Percentiles rank a stretch among this genome's conserved stretches.
Evolutionary conservation across 1,284 basidiomycete genomes (phyloP).

Genomic region (Malassezia japonica): DNA sequence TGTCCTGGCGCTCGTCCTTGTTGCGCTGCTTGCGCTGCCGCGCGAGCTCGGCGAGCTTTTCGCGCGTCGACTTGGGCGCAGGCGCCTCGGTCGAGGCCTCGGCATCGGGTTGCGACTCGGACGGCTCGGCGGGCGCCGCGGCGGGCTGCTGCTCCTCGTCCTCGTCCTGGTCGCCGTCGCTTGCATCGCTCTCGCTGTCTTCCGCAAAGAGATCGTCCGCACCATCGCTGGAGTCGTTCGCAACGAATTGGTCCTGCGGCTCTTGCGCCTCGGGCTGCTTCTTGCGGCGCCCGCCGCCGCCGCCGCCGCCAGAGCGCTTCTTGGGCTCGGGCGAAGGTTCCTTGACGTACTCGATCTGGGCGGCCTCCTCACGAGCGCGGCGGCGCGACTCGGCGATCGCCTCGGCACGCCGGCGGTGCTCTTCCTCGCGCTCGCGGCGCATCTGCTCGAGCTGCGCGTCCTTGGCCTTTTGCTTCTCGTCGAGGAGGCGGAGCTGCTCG

Average conservation of each 20-base stretch:
- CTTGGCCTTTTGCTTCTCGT: conserved; percentile 28
- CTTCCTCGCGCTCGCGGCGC: conserved; percentile 30
- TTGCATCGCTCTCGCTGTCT: conserved; percentile 12
- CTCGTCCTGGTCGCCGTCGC: conserved; percentile 21
- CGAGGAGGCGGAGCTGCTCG: conserved; percentile 26
- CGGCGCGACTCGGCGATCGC: conserved; percentile 33
- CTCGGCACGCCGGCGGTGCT: conserved; percentile 31
- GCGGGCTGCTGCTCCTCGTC: conserved; percentile 18
- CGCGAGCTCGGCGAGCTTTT: conserved; percentile 12
- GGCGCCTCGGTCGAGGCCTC: conserved; percentile 6
- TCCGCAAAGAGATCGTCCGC: conserved; percentile 23
- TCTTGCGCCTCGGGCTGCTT: conserved; percentile 11
- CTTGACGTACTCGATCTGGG: conserved; percentile 35
- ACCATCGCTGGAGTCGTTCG: conserved; percentile 10
- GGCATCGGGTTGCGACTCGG: conserved; percentile 12
- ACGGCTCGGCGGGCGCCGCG: conserved; percentile 4
- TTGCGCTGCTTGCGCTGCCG: conserved; percentile 16
- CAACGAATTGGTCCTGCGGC: conserved; percentile 17
- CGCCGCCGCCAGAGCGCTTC: conserved; percentile 16
- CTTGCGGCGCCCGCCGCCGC: conserved; percentile 22
- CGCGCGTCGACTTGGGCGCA: conserved; percentile 10
- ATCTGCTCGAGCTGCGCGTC: conserved; percentile 31
- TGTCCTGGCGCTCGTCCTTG: conserved; percentile 6
- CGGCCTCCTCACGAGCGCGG: conserved; percentile 31
- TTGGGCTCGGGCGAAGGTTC: conserved; percentile 25